Base-by-base conservation (phyloP, 306 rosid genomes). In the Carpinus viminea region DNA sequence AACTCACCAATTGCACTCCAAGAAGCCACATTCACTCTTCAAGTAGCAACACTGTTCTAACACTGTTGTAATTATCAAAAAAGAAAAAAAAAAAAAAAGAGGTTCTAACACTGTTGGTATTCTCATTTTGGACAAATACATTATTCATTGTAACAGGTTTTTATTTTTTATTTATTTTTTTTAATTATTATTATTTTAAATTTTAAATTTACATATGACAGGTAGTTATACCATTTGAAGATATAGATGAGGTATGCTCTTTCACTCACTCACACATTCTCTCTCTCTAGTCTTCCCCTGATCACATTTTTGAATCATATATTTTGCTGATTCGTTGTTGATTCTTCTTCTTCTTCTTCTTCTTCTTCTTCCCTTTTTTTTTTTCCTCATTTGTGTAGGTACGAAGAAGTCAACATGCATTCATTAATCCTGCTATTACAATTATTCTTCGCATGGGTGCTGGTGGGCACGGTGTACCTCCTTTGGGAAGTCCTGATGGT, bases 401-500 rank as follows among this genome's bases (percentile, higher is more conserved):
- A 78, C 90, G 98, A 78, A 88, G 98, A 85, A 92, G 93, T 86
- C 98, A 95, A 78, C 98, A 95, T 88, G 98, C 98, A 80, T 84
- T 93, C 82, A 95, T 95, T 77, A 95, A 95, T 87, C 98, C 98
- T 81, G 93, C 98, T 77, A 84, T 95, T 81, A 95, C 98, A 72
- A 92, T 95, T 73, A 89, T 90, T 79, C 93, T 95, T 75, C 97
- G 97, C 73, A 87, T 91, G 98, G 98, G 98, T 85, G 97, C 98
- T 77, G 98, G 98, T 83, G 98, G 98, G 84, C 97, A 92, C 77
- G 98, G 98, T 57, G 98, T 95, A 61, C 98, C 98, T 86, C 98
- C 98, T 73, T 82, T 95, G 82, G 98, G 98, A 86, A 92, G 93
- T 83, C 98, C 98, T 78, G 98, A 95, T 89, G 98, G 98, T 95